Base-by-base conservation (phyloP, 345 rosid species). In the Euphorbia lathyris region DNA sequence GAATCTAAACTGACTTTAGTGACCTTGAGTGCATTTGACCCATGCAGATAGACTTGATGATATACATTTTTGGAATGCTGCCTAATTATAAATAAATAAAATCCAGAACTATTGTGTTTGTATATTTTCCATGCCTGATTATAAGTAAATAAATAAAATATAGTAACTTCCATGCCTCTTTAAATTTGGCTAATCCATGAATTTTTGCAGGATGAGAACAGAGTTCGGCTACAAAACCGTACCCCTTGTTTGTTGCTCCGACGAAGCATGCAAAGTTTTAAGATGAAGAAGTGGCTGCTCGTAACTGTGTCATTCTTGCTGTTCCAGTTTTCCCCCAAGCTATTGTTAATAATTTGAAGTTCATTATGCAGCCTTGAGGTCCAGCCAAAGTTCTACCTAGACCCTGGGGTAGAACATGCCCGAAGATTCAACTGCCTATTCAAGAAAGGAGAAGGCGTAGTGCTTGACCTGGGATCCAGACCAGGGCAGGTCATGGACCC, bases 31-130 rank as follows among this genome's bases (percentile, higher is more conserved):
- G 38, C 38, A 34, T 34, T 34, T 34, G 38, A 34, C 38, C 38
- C 38, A 34, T 7, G n/a, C n/a, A n/a, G n/a, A n/a, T n/a, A 34
- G 7, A 23, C 25, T 58, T n/a, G 58, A 70, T 58, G 23, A 67
- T 40, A 22, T 55, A 40, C 42, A 16, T 23, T 27, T 48, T 48
- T 65, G 3, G 38, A 65, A 29, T 66, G 58, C 43, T 66, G 58
- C 43, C 43, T 40, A 40, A 40, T 40, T 40, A 40, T 40, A 9
- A 40, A 40, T 40, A 5, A 40, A 6, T 40, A 40, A 40, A 40
- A 40, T 40, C 11, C 11, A 9, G 43, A 40, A 40, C 9, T 40
- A 2, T 4, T 40, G 43, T 9, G 43, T 9, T 40, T 40, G 9
- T 40, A 40, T 40, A 4, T 40, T 9, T 32, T 40, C 43, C 43